phyloP scores from a whole-genome alignment of 1,284 basidiomycete species.

The Apiotrichum gracile region DNA sequence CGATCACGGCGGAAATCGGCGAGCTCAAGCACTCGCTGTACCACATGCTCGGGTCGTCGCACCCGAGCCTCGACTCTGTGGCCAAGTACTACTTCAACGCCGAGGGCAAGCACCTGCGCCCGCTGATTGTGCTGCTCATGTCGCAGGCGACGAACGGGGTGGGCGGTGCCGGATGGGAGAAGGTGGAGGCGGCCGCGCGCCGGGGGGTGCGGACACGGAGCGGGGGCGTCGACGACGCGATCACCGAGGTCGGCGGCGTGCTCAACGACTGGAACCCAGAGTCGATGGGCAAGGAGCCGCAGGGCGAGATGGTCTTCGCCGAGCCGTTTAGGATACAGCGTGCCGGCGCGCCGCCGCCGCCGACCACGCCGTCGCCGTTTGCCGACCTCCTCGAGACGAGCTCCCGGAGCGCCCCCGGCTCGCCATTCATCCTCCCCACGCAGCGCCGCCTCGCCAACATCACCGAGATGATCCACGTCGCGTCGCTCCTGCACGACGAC shows the following conservation, averaged over 20 bases:
- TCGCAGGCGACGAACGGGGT: constrained; percentile 83
- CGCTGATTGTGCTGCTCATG: constrained; percentile 84
- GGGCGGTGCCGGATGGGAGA: constrained; percentile 44
- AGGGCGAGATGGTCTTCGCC: constrained; percentile 31
- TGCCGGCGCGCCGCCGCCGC: not conserved
- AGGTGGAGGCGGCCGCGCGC: constrained; percentile 2
- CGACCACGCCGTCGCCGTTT: constrained; percentile 11
- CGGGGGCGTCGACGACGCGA: constrained; percentile 38
- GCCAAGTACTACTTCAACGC: constrained; percentile 92
- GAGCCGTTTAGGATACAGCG: constrained; percentile 36
- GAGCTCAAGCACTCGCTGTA: constrained; percentile 70
- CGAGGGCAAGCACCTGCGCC: constrained; percentile 75
- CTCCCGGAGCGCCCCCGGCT: constrained; percentile 1
- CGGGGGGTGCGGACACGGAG: constrained; percentile 3
- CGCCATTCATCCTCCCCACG: constrained; percentile 60
- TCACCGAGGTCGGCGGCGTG: constrained; percentile 43
- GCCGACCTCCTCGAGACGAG: constrained; percentile 10
- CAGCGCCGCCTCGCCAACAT: constrained; percentile 92
- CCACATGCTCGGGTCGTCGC: constrained; percentile 76
- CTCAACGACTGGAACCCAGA: constrained; percentile 49
- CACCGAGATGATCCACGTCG: constrained; percentile 98
- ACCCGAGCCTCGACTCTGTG: constrained; percentile 78
- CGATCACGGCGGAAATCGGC: constrained; percentile 65
- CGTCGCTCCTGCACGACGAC: constrained; percentile 90
- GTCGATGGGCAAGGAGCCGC: constrained; percentile 35